Percentiles rank a stretch among this genome's conserved stretches.
Evolutionary conservation across 441 rosid species (phyloP).

Genomic region (Adansonia madagascariensis): DNA sequence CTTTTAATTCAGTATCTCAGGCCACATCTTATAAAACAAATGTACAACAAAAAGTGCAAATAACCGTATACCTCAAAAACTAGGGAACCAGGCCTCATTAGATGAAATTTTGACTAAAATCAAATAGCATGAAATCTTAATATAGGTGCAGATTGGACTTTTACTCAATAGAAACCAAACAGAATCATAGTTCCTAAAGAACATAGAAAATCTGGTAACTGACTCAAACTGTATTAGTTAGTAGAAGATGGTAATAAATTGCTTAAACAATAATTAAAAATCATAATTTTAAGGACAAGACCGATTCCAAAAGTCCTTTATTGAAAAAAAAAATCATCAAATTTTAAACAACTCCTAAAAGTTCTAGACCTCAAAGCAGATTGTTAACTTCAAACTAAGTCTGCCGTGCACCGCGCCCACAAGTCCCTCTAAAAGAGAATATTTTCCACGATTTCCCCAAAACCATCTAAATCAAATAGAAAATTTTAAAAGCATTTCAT

Average conservation of each 20-base stretch:
- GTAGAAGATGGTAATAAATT: not conserved
- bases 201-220: not conserved
- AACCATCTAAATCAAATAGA: not conserved
- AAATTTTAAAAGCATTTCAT: not conserved
- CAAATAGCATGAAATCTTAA: not conserved
- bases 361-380: not conserved
- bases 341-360: not conserved
- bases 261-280: not conserved
- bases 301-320: not conserved
- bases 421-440: not conserved
- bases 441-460: not conserved
- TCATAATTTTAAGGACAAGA: not conserved
- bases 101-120: not conserved
- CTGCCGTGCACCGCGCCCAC: not conserved
- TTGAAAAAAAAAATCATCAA: not conserved
- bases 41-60: not conserved
- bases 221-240: not conserved
- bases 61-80: not conserved
- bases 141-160: not conserved
- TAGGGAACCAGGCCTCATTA: not conserved
- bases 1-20: not conserved
- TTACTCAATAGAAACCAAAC: not conserved
- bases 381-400: not conserved
- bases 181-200: not conserved
- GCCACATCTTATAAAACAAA: not conserved